Evolutionary conservation across 169 alveolate species (phyloP).

Genomic region (Plasmodium ovale): DNA sequence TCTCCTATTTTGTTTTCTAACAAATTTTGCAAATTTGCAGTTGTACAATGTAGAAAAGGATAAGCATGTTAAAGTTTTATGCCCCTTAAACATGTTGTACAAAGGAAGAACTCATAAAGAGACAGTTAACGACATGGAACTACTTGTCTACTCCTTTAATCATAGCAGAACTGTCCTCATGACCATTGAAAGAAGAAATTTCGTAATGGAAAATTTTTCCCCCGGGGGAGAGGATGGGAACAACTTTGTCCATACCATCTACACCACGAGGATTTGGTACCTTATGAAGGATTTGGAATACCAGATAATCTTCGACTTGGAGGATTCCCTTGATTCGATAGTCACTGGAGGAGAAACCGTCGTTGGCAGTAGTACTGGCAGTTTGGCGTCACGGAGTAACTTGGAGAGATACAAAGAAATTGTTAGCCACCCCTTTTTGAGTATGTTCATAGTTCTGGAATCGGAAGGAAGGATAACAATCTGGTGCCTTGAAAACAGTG

Average conservation of each 20-base stretch:
- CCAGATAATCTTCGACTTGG: not conserved
- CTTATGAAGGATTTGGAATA: conserved; percentile 6
- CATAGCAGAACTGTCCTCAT: conserved; percentile 33
- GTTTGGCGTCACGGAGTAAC: not conserved
- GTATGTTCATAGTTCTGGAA: conserved; percentile 26
- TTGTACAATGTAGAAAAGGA: conserved; percentile 44
- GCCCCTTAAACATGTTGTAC: conserved; percentile 34
- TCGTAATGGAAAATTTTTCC: conserved; percentile 1
- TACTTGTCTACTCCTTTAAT: conserved; percentile 19
- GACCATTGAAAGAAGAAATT: conserved; percentile 65
- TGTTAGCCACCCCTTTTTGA: conserved; percentile 37
- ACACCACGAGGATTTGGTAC: conserved; percentile 24
- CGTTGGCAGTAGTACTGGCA: not conserved
- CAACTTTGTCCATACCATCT: not conserved
- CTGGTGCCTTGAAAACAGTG: conserved; percentile 47
- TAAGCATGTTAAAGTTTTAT: conserved; percentile 31
- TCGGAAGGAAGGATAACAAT: conserved; percentile 11
- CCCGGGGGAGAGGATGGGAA: not conserved
- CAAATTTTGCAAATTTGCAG: conserved; percentile 25
- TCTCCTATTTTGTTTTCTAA: conserved; percentile 24
- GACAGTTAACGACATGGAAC: conserved; percentile 48
- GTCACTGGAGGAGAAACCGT: not conserved
- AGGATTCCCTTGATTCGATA: not conserved
- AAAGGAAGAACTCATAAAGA: conserved; percentile 47
- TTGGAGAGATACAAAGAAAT: conserved; percentile 24